These are phyloP conservation scores for Fusarium miscanthi DNA, from an alignment of 2,329 filamentous ascomycete species.

Conservation along the genomic window DNA sequence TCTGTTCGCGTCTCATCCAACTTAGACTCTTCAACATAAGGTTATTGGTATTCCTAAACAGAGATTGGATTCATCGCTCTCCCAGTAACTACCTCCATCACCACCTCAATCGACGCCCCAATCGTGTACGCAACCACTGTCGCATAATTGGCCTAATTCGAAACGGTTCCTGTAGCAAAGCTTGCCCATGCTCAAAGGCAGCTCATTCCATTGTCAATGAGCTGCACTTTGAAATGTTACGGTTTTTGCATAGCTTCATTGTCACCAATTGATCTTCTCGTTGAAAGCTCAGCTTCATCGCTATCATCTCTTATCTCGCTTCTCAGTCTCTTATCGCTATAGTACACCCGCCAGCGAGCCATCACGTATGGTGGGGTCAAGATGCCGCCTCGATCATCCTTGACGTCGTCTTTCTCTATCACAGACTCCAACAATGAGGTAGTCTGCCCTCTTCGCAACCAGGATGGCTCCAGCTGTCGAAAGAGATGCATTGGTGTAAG, in stretches of 20 bases:
- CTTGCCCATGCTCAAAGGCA: constrained; percentile 40
- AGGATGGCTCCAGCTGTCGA: constrained; percentile 95
- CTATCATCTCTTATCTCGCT: constrained; percentile 27
- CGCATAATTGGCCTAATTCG: constrained; percentile 40
- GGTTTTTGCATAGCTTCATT: constrained; percentile 35
- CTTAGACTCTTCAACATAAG: constrained; percentile 13
- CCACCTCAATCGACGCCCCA: constrained; percentile 31
- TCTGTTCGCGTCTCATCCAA: constrained; percentile 18
- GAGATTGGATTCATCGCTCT: constrained; percentile 12
- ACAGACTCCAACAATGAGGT: constrained; percentile 95
- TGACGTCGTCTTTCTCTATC: constrained; percentile 92
- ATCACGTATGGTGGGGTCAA: constrained; percentile 68
- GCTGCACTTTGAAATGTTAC: constrained; percentile 44
- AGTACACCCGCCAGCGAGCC: constrained; percentile 40
- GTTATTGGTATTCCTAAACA: not conserved
- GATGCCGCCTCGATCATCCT: constrained; percentile 90
- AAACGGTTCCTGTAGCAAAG: constrained; percentile 44
- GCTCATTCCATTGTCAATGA: constrained; percentile 33
- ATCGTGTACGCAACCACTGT: constrained; percentile 37
- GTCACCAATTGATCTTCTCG: constrained; percentile 48
- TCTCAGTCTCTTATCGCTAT: constrained; percentile 36
- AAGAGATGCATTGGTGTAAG: constrained; percentile 98
- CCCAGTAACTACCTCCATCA: constrained; percentile 7
- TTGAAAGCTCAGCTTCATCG: constrained; percentile 31
- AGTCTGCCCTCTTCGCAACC: constrained; percentile 93